Evolutionary conservation across 73 alveolate genomes (phyloP), one percentile per base, ranked within the genome.

Genomic region (Effrenium voratum): DNA sequence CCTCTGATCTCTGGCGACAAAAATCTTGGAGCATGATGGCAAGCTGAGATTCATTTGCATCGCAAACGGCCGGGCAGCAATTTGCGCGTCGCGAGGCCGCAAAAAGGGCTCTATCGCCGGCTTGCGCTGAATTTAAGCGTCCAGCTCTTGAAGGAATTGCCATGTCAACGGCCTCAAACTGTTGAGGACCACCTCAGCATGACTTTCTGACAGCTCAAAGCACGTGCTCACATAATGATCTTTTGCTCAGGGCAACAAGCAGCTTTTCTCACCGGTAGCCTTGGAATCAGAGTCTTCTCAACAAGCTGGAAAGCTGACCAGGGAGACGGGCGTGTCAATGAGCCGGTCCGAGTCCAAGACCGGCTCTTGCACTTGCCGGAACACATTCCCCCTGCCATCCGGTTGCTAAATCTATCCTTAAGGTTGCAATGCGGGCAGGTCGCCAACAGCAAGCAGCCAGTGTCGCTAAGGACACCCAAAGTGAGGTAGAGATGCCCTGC

Each of bases 391-490:
- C n/a, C 13, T 13, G 47, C 45, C 49, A 4, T 22, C 30, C 15
- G 8, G 15, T 60, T 36, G n/a, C 15, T 15, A 16, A 8, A 10
- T 5, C 75, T 60, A 36, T 4, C 34, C 36, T 16, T 10, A 32
- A 60, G 75, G 40, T 10, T 8, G 36, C 32, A 72, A 6, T 45
- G 47, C 47, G 13, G 30, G 47, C 96, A 66, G 34, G 96, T 34
- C 44, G 55, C 96, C 75, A 90, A 34, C 8, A 90, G 55, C 96
- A 90, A 45, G 57, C 96, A 66, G 72, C 96, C 96, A 34, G 87
- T 90, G 96, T 90, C 96, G 86, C 96, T 90, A 75, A 90, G 96
- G 40, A 90, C 96, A 2, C 96, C 96, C 26, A 90, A 36, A 32
- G 96, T 90, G 40, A 90, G 86, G 73, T 75, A 73, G 30, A 90